Evolutionary conservation across 805 yeast genomes (phyloP), one percentile per base, ranked within the genome.

Genomic region (Candida gorgasii): DNA sequence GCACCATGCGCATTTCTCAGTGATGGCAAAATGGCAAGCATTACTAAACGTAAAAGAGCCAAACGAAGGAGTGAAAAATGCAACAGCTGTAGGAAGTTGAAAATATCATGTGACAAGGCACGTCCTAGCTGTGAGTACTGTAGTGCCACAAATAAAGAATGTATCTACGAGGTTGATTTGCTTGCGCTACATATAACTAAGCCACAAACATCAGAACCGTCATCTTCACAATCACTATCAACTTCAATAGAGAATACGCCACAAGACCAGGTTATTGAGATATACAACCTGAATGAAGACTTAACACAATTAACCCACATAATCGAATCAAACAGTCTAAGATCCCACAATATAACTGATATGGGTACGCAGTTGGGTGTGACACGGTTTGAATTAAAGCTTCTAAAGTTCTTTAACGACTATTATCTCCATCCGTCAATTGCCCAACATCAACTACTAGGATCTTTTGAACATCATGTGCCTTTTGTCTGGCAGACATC

Each of bases 61-160:
- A 40, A 22, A 15, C 8, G 43, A 14, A 28, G 27, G n/a, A 44
- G 43, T 33, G 22, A 36, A 3, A 47, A 45, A 17, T 47, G 51
- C 28, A 27, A 22, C 13, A 49, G 48, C 28, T 46, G 48, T 29
- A 17, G 39, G 14, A n/a, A 20, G n/a, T 32, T 40, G 15, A 40
- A 40, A 43, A 37, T 32, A 2, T 24, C 57, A 56, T 59, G 63
- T 43, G 49, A 59, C 36, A 61, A 57, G 29, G 57, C 47, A 7
- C 45, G 44, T 36, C 64, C 64, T 4, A 24, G 44, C 4, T 59
- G 64, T 42, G 64, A 59, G 32, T 59, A 59, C 43, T 59, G 64
- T 24, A 32, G 36, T 3, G 52, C 55, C 33, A 52, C 59, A 8
- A 45, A 47, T 22, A 35, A 61, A 9, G 38, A 40, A 6, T 59